Base-by-base conservation (phyloP, 2,329 filamentous ascomycete species). In the Aspergillus amoenus region DNA sequence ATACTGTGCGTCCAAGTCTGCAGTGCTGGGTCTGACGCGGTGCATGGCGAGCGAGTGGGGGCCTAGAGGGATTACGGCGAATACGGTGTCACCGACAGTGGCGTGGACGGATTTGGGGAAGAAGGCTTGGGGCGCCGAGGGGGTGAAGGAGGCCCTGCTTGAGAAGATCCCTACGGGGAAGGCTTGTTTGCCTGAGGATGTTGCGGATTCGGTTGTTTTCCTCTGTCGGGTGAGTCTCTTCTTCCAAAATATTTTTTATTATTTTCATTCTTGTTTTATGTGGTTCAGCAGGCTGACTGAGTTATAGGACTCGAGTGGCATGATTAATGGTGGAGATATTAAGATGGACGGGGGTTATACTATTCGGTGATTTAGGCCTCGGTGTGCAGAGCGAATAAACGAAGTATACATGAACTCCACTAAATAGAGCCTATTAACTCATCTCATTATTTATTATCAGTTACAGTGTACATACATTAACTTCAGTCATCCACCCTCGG, bases 11-110 rank as follows among this genome's bases (percentile, higher is more conserved):
- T 78, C 75, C 4, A 81, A 81, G 51, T 77, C 78, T 5, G 79
- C 73, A 0, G 61, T 81, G 7, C 58, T 78, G 15, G 78, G 77
- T 0, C 55, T 80, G 45, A 79, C 77, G 9, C 71, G 74, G 6
- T 76, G 74, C 58, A 78, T 78, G 75, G 79, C 79, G 0, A 76
- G 72, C 22, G 79, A 81, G 58, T 81, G 78, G 78, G 79, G 71
- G 1, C 63, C 70, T 4, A 67, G 70, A 5, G 78, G 78, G 2
- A 79, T 81, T 11, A 80, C 78, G 0, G 67, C 76, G 4, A 81
- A 81, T 58, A 75, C 71, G 3, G 74, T 81, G 3, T 75, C 71
- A 12, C 79, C 78, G 12, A 79, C 77, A 4, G 76, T 79, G 12
- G 77, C 77, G 3, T 78, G 76, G 77, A 81, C 79, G 9, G 73